phyloP scores from a whole-genome alignment of 371 early-diverging fungal species.

The Mucor saturninus region DNA sequence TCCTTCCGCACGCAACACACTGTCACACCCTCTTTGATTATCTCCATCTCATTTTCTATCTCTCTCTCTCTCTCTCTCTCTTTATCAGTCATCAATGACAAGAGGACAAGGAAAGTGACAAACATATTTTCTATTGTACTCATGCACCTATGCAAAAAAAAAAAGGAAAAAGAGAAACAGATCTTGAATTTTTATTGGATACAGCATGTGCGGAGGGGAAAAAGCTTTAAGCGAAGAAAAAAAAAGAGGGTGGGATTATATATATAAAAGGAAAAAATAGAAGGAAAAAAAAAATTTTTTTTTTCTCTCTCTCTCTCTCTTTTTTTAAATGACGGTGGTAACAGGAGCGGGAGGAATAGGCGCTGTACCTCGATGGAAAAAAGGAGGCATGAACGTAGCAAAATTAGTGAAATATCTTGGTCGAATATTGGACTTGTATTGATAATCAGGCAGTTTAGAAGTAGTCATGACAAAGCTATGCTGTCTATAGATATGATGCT shows the following conservation, averaged over 20 bases:
- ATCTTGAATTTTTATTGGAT: too few species aligned
- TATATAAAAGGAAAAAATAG: not conserved
- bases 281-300: not conserved
- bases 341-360: slow-evolving; percentile 4
- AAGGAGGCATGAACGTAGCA: not conserved
- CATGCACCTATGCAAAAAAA: too few species aligned
- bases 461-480: slow-evolving; percentile 13
- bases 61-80: too few species aligned
- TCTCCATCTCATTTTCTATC: too few species aligned
- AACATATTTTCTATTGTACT: too few species aligned
- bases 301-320: not conserved
- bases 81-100: too few species aligned
- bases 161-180: too few species aligned
- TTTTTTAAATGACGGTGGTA: not conserved
- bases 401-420: not conserved
- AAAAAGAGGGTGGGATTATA: not conserved
- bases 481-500: slow-evolving; percentile 11
- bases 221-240: not conserved
- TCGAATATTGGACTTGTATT: not conserved
- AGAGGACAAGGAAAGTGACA: too few species aligned
- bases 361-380: not conserved
- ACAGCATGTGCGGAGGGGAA: not conserved
- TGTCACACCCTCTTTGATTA: too few species aligned
- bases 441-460: not conserved
- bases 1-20: too few species aligned